Evolutionary conservation across 139 green algal genomes (phyloP), one percentile per base, ranked within the genome.

Genomic region (Tetraselmis striata): DNA sequence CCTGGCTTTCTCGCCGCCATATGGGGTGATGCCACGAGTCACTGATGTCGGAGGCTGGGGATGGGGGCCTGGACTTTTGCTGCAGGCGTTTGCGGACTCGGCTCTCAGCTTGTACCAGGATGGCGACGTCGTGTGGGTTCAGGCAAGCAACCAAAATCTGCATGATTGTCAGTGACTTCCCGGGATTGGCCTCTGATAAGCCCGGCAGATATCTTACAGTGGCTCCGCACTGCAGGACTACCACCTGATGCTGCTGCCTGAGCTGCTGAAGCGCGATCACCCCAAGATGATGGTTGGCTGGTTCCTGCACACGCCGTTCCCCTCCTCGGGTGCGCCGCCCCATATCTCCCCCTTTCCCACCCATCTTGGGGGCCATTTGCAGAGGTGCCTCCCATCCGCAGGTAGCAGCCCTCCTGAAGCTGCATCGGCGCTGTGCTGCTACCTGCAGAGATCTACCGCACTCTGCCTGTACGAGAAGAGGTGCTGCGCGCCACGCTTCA

Each of bases 241-340:
- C 90, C 95, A 98, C 88, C 88, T 98, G 76, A 97, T 98, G 95
- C 89, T 98, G 84, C 91, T 97, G 81, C 95, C 95, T 2, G 88
- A 85, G 31, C 85, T 98, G 80, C 93, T 99, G 26, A 99, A 99
- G 85, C 84, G 93, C 11, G 78, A 77, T 0, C 79, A 91, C 32
- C 89, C 93, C 18, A 88, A 93, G 58, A 96, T 96, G 87, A 95
- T 95, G 90, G 91, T 95, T 5, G 95, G 95, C 31, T 98, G 93
- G 86, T 97, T 97, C 87, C 90, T 98, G 79, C 95, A 97, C 89
- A 97, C 93, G 1, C 94, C 94, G 28, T 98, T 98, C 79, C 94
- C 93, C 30, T 95, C 89, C 27, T 91, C 84, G 75, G 85, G 82
- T 86, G 31, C 30, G 77, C 30, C 77, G 2, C 32, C 32, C n/a